These are phyloP conservation scores for Pseudogymnoascus destructans DNA, from an alignment of 2,329 filamentous ascomycete species.

Conservation along the genomic window DNA sequence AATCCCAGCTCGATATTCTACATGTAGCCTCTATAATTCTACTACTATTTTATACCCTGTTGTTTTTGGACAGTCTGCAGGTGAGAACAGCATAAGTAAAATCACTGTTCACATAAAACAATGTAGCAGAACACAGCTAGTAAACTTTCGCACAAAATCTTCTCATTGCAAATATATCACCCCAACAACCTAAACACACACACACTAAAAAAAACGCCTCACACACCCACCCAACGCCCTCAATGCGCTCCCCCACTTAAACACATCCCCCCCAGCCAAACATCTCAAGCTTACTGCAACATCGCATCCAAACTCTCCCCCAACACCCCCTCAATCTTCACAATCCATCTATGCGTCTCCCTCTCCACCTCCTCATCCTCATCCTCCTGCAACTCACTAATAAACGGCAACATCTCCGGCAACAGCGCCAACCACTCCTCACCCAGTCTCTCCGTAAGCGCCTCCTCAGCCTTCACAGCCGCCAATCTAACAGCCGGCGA, in stretches of 20 bases:
- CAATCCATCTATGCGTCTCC: conserved; percentile 82
- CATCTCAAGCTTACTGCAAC: conserved; percentile 78
- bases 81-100: background rate
- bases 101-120: background rate
- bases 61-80: background rate
- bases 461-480: conserved; percentile 69
- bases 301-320: conserved; percentile 87
- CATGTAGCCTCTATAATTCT: background rate
- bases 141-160: background rate
- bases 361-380: conserved; percentile 87
- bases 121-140: background rate
- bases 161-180: conserved; percentile 6
- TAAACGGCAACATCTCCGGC: conserved; percentile 92
- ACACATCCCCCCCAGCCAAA: too few relatives aligned
- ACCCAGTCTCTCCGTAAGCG: conserved; percentile 64
- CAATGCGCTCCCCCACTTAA: conserved; percentile 1
- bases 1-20: background rate
- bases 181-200: background rate
- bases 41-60: background rate
- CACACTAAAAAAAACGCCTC: background rate
- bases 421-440: conserved; percentile 88
- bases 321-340: conserved; percentile 74
- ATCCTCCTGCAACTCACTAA: conserved; percentile 91
- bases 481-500: conserved; percentile 61
- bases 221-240: conserved; percentile 3